Evolutionary conservation across 495 filamentous ascomycete genomes (phyloP).

Genomic region (Penicillium daleae): DNA sequence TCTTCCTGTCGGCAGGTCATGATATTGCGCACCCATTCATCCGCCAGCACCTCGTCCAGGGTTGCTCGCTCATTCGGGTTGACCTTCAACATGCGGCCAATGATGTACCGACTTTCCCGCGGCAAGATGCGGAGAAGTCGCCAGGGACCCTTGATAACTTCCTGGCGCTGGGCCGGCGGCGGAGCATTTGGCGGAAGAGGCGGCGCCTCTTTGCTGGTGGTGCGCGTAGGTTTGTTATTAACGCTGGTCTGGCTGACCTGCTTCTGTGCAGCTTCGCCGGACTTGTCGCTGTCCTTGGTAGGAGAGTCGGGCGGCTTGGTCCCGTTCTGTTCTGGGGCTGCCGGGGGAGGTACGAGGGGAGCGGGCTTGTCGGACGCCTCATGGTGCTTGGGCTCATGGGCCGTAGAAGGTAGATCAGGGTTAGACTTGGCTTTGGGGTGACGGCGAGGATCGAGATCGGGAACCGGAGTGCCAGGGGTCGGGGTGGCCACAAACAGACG

Average conservation of each 20-base stretch:
- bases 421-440: constrained; percentile 41
- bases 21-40: constrained; percentile 85
- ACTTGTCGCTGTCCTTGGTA: constrained; percentile 17
- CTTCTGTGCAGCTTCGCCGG: constrained; percentile 31
- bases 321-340: constrained; percentile 24
- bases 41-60: constrained; percentile 80
- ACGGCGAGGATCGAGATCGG: constrained; percentile 50
- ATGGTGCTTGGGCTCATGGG: constrained; percentile 31
- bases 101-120: constrained; percentile 85
- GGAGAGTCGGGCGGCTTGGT: constrained; percentile 14
- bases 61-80: constrained; percentile 82
- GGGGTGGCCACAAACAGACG: constrained; percentile 86
- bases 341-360: constrained; percentile 12
- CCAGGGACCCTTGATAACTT: constrained; percentile 91
- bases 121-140: constrained; percentile 89
- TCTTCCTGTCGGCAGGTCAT: constrained; percentile 65
- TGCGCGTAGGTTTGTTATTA: constrained; percentile 34
- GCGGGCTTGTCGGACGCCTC: constrained; percentile 9
- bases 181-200: constrained; percentile 39
- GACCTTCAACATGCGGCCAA: constrained; percentile 90
- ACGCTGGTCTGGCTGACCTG: constrained; percentile 33
- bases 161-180: constrained; percentile 54
- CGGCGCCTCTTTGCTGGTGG: constrained; percentile 56
- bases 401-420: constrained; percentile 38
- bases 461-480: constrained; percentile 51